phyloP scores from a whole-genome alignment of 768 basidiomycete genomes.

The Suillus spraguei region DNA sequence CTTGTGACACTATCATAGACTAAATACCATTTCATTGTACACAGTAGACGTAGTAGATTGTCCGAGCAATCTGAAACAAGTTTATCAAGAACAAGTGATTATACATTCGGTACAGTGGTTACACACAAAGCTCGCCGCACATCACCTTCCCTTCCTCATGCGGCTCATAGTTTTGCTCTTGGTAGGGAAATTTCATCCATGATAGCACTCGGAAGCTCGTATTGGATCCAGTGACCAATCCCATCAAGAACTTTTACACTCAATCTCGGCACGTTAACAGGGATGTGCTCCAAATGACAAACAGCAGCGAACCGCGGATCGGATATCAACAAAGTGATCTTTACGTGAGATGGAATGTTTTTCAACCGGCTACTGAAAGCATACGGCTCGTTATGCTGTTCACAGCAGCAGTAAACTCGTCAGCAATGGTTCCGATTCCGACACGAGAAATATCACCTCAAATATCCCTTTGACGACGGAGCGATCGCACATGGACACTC shows the following conservation, averaged over 20 bases:
- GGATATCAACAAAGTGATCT: constrained; percentile 2
- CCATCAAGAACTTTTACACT: constrained; percentile 12
- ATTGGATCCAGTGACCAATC: constrained; percentile 22
- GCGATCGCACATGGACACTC: constrained; percentile 8
- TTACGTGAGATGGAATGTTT: not conserved
- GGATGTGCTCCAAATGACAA: constrained; percentile 6
- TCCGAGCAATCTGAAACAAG: not conserved
- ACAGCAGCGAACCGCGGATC: not conserved
- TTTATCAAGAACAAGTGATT: not conserved
- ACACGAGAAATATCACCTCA: not conserved
- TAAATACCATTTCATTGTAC: not conserved
- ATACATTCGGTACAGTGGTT: not conserved
- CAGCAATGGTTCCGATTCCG: not conserved
- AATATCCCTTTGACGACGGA: constrained; percentile 1
- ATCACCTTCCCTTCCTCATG: not conserved
- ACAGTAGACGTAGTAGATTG: not conserved
- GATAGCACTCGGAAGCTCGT: constrained; percentile 17
- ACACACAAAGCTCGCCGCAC: not conserved
- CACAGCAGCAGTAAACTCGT: not conserved
- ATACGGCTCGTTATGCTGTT: constrained; percentile 8
- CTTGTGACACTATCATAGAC: not conserved
- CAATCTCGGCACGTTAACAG: constrained; percentile 10
- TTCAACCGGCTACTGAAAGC: constrained; percentile 7
- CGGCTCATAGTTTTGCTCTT: not conserved
- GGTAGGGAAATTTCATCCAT: constrained; percentile 9